Conservation (phyloP, 208 protist genomes). For the Leishmania tarentolae region DNA sequence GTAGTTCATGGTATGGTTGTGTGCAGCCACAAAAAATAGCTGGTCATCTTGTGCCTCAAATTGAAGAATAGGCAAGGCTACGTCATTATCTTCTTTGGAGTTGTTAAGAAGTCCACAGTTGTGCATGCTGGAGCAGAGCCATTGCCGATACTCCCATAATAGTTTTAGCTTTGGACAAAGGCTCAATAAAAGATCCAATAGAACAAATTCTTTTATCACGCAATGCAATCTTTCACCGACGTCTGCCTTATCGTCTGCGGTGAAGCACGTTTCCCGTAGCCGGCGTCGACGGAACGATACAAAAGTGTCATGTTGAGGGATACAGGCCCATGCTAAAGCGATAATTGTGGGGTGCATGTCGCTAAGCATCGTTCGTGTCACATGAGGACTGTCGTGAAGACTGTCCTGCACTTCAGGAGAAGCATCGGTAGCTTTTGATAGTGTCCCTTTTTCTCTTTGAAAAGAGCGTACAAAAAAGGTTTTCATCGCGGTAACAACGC, state of each 20-base stretch:
- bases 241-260: not conserved
- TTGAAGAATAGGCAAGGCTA: not conserved
- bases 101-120: not conserved
- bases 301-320: constrained; percentile 14
- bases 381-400: constrained; percentile 14
- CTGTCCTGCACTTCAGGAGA: not conserved
- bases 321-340: constrained; percentile 19
- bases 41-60: constrained; percentile 19
- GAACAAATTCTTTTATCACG: constrained; percentile 43
- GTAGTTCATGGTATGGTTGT: constrained; percentile 84
- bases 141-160: constrained; percentile 61
- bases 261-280: not conserved
- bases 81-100: too few species aligned
- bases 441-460: not conserved
- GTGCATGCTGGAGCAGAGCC: constrained; percentile 36
- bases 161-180: constrained; percentile 41
- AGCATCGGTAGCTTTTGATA: not conserved
- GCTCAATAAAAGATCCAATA: constrained; percentile 54
- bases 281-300: constrained; percentile 1
- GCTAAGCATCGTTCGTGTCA: constrained; percentile 12
- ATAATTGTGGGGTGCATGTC: not conserved
- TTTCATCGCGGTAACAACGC: not conserved
- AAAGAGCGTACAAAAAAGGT: not conserved
- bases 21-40: constrained; percentile 45
- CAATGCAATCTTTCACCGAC: not conserved